A percentile compares a stretch with the other conserved stretches of the same genome.
phyloP scores from a whole-genome alignment of 148 eudicot species.

The Polygonum maritimum region DNA sequence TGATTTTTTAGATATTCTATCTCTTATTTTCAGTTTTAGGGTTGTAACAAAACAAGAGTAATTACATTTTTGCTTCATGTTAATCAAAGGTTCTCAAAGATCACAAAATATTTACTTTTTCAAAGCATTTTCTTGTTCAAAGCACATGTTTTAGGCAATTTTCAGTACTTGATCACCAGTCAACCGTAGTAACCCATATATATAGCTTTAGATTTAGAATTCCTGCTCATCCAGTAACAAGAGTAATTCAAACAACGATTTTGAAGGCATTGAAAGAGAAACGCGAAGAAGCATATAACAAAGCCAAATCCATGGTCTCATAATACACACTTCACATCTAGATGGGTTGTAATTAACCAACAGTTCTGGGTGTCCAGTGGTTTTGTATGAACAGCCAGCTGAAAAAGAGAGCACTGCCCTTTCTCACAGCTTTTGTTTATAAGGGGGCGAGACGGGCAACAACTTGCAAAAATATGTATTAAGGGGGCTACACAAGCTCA shows the following conservation, averaged over 20 bases:
- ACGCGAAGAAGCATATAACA: neutral
- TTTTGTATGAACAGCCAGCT: neutral
- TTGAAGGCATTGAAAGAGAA: neutral
- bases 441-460: neutral
- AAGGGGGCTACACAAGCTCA: neutral
- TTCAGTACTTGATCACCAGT: neutral
- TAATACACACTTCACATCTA: neutral
- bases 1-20: no score
- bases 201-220: neutral
- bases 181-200: neutral
- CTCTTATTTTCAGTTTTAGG: no score
- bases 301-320: neutral
- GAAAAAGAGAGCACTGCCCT: neutral
- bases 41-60: no score
- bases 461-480: constrained; percentile 1
- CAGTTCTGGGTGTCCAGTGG: neutral
- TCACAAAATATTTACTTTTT: no score
- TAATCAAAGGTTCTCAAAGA: no score
- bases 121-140: no score
- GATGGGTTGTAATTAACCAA: neutral
- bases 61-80: no score
- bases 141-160: no score
- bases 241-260: no score
- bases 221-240: neutral
- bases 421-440: neutral